Percentiles rank a stretch among this genome's conserved stretches.
Conservation (phyloP, 345 rosid genomes). For the Populus euphratica region DNA sequence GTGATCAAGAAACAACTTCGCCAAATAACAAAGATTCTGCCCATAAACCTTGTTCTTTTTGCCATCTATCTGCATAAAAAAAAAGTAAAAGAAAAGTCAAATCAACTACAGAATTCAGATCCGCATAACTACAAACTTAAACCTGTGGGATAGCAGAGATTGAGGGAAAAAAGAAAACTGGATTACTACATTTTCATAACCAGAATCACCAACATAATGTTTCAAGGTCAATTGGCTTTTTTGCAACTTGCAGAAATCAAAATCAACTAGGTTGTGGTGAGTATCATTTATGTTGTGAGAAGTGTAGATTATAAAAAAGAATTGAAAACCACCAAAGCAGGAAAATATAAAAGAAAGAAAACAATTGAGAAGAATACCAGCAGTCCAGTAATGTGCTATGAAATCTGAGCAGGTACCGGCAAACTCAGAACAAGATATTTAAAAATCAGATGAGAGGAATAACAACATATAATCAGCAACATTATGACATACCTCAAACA, state of each 20-base stretch:
- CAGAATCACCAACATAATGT: neutral
- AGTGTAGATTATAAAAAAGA: neutral
- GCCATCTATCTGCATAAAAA: conserved; percentile 64
- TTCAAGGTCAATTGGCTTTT: neutral
- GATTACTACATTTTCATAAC: neutral
- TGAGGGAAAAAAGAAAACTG: neutral
- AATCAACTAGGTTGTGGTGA: neutral
- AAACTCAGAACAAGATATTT: neutral
- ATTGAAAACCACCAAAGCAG: neutral
- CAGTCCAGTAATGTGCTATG: neutral
- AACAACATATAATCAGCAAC: neutral
- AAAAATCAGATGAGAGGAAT: neutral
- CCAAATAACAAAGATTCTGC: conserved; percentile 96
- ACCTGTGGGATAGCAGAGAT: neutral
- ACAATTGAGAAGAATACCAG: neutral
- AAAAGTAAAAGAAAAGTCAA: neutral
- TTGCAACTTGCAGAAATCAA: neutral
- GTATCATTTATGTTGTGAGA: neutral
- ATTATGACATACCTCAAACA: conserved; percentile 76
- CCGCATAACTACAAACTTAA: neutral
- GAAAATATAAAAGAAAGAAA: neutral
- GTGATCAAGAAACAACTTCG: conserved; percentile 96
- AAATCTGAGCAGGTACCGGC: neutral
- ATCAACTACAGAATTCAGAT: conserved; percentile 1
- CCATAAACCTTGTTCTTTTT: conserved; percentile 98